phyloP scores from a whole-genome alignment of 1,284 basidiomycete species.

The Coriolopsis trogii region DNA sequence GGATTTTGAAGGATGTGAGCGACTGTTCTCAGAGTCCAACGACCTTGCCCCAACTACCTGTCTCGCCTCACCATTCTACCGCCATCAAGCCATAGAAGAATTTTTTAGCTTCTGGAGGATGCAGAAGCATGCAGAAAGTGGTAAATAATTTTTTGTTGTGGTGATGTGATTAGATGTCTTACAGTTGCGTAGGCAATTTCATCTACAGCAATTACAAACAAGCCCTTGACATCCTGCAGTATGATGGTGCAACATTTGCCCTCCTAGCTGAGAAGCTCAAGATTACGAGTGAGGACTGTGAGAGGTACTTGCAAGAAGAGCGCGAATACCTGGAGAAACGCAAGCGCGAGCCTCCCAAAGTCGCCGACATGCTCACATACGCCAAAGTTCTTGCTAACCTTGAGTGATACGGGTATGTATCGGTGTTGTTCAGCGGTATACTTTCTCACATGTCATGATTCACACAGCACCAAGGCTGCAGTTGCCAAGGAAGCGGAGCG shows the following conservation, averaged over 20 bases:
- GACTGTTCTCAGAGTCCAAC: conserved; percentile 37
- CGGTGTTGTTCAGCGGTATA: no score
- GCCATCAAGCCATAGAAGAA: conserved; percentile 28
- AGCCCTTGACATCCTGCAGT: conserved; percentile 23
- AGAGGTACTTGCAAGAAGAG: conserved; percentile 25
- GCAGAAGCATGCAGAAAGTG: conserved; percentile 21
- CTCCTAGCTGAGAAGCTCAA: conserved; percentile 1
- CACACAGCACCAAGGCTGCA: neutral
- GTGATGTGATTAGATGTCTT: neutral
- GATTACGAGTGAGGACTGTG: conserved; percentile 18
- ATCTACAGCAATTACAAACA: conserved; percentile 32
- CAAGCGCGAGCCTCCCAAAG: conserved; percentile 16
- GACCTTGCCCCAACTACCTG: conserved; percentile 27
- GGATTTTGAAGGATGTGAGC: conserved; percentile 38
- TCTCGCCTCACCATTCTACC: conserved; percentile 30
- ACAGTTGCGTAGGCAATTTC: conserved; percentile 23
- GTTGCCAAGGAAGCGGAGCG: neutral
- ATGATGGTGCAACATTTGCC: conserved; percentile 6
- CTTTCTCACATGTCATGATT: no score
- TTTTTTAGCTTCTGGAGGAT: conserved; percentile 19
- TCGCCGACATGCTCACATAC: conserved; percentile 9
- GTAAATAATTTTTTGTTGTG: conserved; percentile 1
- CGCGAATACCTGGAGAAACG: conserved; percentile 21
- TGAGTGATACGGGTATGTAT: neutral
- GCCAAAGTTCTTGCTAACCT: conserved; percentile 7